Evolutionary conservation across 768 basidiomycete species (phyloP).

Genomic region (Russula abietina): DNA sequence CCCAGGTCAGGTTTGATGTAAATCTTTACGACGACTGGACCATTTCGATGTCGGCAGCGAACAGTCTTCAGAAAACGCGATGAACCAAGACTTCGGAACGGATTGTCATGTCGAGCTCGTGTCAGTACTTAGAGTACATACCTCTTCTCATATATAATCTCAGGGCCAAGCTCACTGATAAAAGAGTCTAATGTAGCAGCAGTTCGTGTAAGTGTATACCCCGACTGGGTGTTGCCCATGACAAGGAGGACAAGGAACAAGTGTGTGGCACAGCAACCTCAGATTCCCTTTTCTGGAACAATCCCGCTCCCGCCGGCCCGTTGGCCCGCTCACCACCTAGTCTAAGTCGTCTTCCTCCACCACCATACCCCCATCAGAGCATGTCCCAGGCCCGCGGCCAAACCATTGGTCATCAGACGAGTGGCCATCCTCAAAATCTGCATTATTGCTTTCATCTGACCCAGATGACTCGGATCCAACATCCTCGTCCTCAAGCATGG

Average conservation of each 20-base stretch:
- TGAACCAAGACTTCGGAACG: conserved; percentile 49
- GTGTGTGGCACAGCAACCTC: not conserved
- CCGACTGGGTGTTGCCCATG: conserved; percentile 80
- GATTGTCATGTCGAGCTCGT: not conserved
- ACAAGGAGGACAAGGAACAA: not conserved
- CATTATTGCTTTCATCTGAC: not conserved
- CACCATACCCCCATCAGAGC: not conserved
- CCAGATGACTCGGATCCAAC: not conserved
- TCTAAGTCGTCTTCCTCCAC: not conserved
- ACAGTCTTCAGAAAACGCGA: conserved; percentile 76
- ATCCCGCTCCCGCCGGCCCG: not conserved
- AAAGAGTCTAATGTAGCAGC: conserved; percentile 85
- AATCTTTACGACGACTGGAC: conserved; percentile 85
- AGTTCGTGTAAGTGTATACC: conserved; percentile 62
- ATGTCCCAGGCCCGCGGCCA: not conserved
- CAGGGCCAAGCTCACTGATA: conserved; percentile 79
- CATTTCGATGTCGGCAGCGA: conserved; percentile 77
- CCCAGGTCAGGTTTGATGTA: conserved; percentile 93
- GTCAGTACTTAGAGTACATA: conserved; percentile 32
- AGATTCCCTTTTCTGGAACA: conserved; percentile 7
- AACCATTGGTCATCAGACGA: not conserved
- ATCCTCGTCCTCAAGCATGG: not conserved
- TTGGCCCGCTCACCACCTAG: not conserved
- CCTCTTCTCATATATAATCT: conserved; percentile 92
- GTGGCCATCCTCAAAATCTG: not conserved